phyloP scores from a whole-genome alignment of 2,329 filamentous ascomycete genomes.

The Ceratocystis cacaofunesta region DNA sequence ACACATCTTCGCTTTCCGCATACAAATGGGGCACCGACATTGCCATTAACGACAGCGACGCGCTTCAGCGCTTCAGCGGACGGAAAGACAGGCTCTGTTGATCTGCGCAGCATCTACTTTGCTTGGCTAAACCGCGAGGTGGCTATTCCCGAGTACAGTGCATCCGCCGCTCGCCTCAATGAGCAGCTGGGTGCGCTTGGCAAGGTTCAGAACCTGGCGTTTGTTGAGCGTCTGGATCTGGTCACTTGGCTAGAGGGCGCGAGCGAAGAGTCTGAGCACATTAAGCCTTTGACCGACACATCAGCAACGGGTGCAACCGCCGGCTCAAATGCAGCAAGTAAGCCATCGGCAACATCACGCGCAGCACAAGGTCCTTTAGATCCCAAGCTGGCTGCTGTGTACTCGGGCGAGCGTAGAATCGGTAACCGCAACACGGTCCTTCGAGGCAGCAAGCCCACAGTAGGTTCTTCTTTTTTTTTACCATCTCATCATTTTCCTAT shows the following conservation, averaged over 20 bases:
- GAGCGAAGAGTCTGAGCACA: constrained; percentile 81
- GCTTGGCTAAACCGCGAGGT: constrained; percentile 89
- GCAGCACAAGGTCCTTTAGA: constrained; percentile 56
- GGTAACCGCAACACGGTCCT: constrained; percentile 83
- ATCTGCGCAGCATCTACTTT: constrained; percentile 90
- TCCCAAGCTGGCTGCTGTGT: constrained; percentile 72
- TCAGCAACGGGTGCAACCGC: constrained; percentile 27
- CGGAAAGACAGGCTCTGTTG: constrained; percentile 41
- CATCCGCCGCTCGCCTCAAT: constrained; percentile 65
- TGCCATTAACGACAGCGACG: constrained; percentile 59
- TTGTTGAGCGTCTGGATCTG: constrained; percentile 80
- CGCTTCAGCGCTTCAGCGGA: constrained; percentile 65
- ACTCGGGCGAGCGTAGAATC: constrained; percentile 79
- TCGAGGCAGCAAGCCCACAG: constrained; percentile 74
- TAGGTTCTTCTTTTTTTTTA: constrained; percentile 30
- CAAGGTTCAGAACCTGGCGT: constrained; percentile 73
- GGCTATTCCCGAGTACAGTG: constrained; percentile 81
- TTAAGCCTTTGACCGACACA: constrained; percentile 61
- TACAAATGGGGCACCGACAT: constrained; percentile 35
- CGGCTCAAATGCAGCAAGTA: constrained; percentile 27
- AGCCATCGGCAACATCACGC: constrained; percentile 27
- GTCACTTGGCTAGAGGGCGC: constrained; percentile 89
- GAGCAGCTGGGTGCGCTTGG: constrained; percentile 52
- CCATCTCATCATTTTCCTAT: neutral
- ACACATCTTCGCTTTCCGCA: constrained; percentile 61